Percentiles rank a stretch among this genome's conserved stretches.
phyloP scores from a whole-genome alignment of 495 filamentous ascomycete species.

The Neurospora pannonica region DNA sequence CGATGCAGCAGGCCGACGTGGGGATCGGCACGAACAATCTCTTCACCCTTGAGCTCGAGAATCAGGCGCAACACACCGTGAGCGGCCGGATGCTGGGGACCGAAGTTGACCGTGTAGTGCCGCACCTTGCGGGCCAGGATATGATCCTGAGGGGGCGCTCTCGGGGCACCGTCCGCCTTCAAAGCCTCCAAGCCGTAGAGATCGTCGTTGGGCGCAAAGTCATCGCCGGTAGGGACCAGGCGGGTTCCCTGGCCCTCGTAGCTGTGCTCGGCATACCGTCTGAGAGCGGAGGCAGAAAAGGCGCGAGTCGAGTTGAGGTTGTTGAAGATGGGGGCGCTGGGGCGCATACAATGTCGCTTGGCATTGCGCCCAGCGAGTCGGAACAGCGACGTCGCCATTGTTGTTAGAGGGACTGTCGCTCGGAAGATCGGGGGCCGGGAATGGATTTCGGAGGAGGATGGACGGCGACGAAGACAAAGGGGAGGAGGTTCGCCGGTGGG shows the following conservation, averaged over 20 bases:
- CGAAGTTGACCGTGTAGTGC: slow-evolving; percentile 99
- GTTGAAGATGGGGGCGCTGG: slow-evolving; percentile 5
- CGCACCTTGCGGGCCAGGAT: slow-evolving; percentile 64
- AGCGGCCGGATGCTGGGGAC: slow-evolving; percentile 96
- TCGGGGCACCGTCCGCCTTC: slow-evolving; percentile 20
- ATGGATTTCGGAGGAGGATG: not conserved
- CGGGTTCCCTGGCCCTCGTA: slow-evolving; percentile 49
- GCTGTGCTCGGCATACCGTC: slow-evolving; percentile 47
- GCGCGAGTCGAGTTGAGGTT: slow-evolving; percentile 36
- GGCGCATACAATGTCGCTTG: slow-evolving; percentile 42
- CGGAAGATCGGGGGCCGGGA: not conserved
- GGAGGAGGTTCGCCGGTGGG: not conserved
- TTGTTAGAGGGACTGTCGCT: not conserved
- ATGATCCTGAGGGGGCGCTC: slow-evolving; percentile 13
- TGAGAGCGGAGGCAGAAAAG: slow-evolving; percentile 59
- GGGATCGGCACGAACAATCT: slow-evolving; percentile 92
- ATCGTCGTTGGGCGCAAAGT: slow-evolving; percentile 44
- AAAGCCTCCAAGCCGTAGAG: slow-evolving; percentile 25
- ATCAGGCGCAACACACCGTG: slow-evolving; percentile 98
- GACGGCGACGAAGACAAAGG: not conserved
- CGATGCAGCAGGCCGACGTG: slow-evolving; percentile 95
- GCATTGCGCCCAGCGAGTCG: slow-evolving; percentile 47
- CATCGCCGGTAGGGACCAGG: slow-evolving; percentile 56
- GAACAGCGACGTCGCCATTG: slow-evolving; percentile 42
- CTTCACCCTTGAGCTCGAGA: slow-evolving; percentile 94